Percentiles rank a stretch among this genome's conserved stretches.
phyloP scores from a whole-genome alignment of 768 basidiomycete species.

The Neoboletus brunneissimus region DNA sequence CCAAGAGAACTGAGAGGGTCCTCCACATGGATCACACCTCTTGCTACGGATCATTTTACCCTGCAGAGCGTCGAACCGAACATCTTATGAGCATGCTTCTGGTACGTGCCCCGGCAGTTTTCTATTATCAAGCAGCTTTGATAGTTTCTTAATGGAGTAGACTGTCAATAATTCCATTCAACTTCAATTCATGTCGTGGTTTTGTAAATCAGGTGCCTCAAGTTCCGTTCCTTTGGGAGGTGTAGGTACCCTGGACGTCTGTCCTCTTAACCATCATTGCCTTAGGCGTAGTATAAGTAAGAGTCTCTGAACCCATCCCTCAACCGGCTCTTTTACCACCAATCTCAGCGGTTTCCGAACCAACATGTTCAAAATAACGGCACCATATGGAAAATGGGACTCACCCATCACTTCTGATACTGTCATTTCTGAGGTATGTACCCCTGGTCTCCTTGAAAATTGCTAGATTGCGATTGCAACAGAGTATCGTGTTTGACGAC shows the following conservation, averaged over 20 bases:
- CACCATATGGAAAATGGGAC: constrained; percentile 59
- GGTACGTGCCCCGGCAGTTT: neutral
- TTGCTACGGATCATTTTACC: neutral
- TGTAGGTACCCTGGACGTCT: no score
- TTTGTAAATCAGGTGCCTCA: neutral
- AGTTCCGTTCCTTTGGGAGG: neutral
- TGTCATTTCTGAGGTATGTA: constrained; percentile 41
- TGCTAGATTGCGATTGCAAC: neutral
- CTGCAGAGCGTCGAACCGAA: neutral
- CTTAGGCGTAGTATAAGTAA: neutral
- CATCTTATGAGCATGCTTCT: neutral
- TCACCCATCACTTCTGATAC: constrained; percentile 52
- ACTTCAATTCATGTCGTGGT: no score
- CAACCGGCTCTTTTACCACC: neutral
- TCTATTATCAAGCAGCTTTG: no score
- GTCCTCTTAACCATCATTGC: neutral
- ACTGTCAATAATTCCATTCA: no score
- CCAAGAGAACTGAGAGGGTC: no score
- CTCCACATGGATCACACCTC: no score
- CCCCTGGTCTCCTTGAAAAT: no score
- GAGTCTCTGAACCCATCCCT: neutral
- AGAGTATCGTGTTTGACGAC: constrained; percentile 37
- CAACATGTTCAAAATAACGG: constrained; percentile 15
- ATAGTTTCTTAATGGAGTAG: no score
- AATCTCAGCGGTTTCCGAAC: neutral